Conservation (phyloP, 2,329 filamentous ascomycete genomes). For the Paracamarosporium sp. region DNA sequence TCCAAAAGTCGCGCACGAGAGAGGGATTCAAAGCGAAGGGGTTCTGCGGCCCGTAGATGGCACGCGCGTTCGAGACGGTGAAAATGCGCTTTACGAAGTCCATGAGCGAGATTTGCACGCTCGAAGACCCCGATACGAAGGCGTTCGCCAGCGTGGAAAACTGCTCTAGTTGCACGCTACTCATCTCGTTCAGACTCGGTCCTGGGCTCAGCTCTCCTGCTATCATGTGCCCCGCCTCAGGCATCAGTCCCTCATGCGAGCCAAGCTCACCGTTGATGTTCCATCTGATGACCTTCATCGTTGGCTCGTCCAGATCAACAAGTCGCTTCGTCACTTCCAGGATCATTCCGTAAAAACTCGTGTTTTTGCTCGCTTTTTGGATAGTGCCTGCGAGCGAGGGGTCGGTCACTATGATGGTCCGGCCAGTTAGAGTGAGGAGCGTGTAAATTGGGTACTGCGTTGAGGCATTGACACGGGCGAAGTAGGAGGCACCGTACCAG, state of each 20-base stretch:
- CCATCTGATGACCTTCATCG: conserved; percentile 17
- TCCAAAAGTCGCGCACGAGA: conserved; percentile 48
- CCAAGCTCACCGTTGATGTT: conserved; percentile 37
- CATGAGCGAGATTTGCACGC: conserved; percentile 13
- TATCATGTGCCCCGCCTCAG: conserved; percentile 17
- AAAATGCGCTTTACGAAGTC: conserved; percentile 35
- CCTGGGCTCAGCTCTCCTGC: conserved; percentile 15
- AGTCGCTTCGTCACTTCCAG: conserved; percentile 47
- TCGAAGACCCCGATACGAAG: background rate
- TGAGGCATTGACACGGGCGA: conserved; percentile 44
- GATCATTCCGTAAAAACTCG: conserved; percentile 53
- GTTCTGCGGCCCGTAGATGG: conserved; percentile 53
- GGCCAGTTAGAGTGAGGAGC: conserved; percentile 50
- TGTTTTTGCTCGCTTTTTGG: conserved; percentile 44
- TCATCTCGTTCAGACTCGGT: conserved; percentile 30
- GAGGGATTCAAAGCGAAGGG: conserved; percentile 42
- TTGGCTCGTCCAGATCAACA: conserved; percentile 34
- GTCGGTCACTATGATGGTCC: conserved; percentile 52
- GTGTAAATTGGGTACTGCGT: conserved; percentile 45
- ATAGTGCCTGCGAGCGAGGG: conserved; percentile 48
- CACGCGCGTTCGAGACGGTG: conserved; percentile 47
- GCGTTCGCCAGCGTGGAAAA: conserved; percentile 36
- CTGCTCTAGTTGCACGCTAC: conserved; percentile 39
- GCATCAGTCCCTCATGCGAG: conserved; percentile 19
- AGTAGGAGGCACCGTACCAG: conserved; percentile 38